A percentile compares a stretch with the other conserved stretches of the same genome.
These are phyloP conservation scores for Westerdykella sp. DNA, from an alignment of 2,329 filamentous ascomycete species.

Conservation along the genomic window DNA sequence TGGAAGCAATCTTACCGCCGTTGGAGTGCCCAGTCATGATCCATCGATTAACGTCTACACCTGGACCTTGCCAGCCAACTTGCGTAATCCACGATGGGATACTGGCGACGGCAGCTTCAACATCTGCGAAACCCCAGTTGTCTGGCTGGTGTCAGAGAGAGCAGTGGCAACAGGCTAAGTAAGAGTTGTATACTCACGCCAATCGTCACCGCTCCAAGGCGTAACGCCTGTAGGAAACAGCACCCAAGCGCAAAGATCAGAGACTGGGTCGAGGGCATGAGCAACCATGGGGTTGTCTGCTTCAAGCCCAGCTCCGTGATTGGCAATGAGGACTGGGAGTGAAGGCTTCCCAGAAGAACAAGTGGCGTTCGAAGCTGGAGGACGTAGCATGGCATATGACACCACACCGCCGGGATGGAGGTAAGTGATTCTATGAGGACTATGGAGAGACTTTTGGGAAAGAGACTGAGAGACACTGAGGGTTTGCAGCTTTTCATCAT, in stretches of 20 bases:
- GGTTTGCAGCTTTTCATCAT: constrained; percentile 6
- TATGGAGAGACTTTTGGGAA: constrained; percentile 24
- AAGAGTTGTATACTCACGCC: constrained; percentile 39
- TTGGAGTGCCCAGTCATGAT: constrained; percentile 55
- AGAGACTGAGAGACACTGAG: constrained; percentile 24
- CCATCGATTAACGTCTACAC: constrained; percentile 44
- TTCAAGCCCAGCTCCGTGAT: constrained; percentile 55
- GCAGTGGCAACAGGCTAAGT: constrained; percentile 3
- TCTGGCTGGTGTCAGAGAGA: constrained; percentile 25
- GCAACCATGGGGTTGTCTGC: constrained; percentile 44
- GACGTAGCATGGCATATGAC: constrained; percentile 53
- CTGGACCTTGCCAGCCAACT: constrained; percentile 45
- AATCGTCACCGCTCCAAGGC: constrained; percentile 56
- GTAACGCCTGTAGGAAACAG: constrained; percentile 53
- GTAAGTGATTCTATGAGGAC: constrained; percentile 51
- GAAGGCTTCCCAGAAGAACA: constrained; percentile 16
- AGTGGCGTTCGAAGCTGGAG: constrained; percentile 42
- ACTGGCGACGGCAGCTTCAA: constrained; percentile 47
- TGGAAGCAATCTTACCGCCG: constrained; percentile 38
- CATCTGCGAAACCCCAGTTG: constrained; percentile 52
- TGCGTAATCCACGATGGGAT: constrained; percentile 48
- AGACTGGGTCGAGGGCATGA: constrained; percentile 45
- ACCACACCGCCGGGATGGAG: constrained; percentile 49
- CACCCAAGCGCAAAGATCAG: constrained; percentile 51
- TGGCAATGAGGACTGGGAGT: constrained; percentile 46